Evolutionary conservation across 2,329 filamentous ascomycete genomes (phyloP).

Genomic region (Dactylonectria estremocensis): DNA sequence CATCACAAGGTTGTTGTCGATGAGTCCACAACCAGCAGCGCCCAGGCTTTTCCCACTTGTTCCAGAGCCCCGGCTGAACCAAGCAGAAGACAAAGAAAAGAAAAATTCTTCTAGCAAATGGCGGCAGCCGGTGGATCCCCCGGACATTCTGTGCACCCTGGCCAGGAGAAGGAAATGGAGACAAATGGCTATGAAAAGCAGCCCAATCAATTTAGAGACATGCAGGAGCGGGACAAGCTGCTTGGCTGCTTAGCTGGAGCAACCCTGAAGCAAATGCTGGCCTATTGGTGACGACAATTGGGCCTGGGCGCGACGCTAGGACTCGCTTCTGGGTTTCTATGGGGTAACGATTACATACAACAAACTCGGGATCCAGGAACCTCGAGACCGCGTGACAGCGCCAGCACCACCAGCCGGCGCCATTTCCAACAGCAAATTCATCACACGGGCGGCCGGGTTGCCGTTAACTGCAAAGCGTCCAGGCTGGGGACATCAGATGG

Average conservation of each 20-base stretch:
- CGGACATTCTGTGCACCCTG: background rate
- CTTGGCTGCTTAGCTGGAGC: background rate
- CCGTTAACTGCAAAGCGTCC: conserved; percentile 49
- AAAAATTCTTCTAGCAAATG: conserved; percentile 25
- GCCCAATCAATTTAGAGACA: conserved; percentile 1
- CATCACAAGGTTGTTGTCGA: conserved; percentile 37
- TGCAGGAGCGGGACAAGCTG: background rate
- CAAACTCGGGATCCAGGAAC: conserved; percentile 50
- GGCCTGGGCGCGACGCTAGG: conserved; percentile 28
- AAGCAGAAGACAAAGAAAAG: conserved; percentile 4
- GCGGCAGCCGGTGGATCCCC: conserved; percentile 28
- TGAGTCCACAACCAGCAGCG: conserved; percentile 14
- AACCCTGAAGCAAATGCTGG: conserved; percentile 4
- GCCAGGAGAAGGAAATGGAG: background rate
- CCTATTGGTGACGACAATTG: conserved; percentile 5
- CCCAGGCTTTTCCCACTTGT: background rate
- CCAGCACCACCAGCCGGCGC: conserved; percentile 36
- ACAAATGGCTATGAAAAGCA: background rate
- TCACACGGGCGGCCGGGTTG: conserved; percentile 43
- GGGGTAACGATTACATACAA: conserved; percentile 51
- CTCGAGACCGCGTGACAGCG: conserved; percentile 47
- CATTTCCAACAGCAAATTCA: conserved; percentile 32
- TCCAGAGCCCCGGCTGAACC: conserved; percentile 2
- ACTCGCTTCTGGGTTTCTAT: conserved; percentile 43
- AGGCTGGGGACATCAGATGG: conserved; percentile 24